Evolutionary conservation across 1,139 yeast genomes (phyloP), one percentile per base, ranked within the genome.

Genomic region (Taphrina flavorubra): DNA sequence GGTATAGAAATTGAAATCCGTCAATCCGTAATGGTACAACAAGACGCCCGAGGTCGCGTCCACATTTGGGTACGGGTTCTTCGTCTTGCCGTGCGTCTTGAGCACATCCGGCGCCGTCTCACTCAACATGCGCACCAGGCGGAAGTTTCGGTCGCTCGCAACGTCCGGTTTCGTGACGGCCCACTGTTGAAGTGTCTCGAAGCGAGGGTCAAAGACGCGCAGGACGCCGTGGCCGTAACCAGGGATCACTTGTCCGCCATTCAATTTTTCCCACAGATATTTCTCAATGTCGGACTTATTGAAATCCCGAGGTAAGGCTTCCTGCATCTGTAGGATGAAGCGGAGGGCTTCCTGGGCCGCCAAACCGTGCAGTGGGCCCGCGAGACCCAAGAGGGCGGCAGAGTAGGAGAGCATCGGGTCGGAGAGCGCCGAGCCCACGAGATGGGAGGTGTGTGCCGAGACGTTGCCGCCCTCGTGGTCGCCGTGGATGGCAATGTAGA

Each of bases 401-500:
- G 98, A 89, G 75, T 91, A 87, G 69, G 97, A 90, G 77, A 92
- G 85, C 87, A 84, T 92, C 79, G 98, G 98, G 71, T 97, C 92
- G 55, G 97, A 88, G 77, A 92, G 86, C 70, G 98, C 97, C 59
- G 97, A 90, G 77, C 97, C 98, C 74, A 92, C 98, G 81, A 92
- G 85, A 83, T 92, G 73, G 77, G 98, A 92, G 79, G 98, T 88
- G 85, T 92, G 98, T 71, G 98, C 98, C 72, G 97, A 90, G 74
- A 92, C 98, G 80, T 92, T 92, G 82, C 98, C 98, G 84, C 98
- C 98, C 84, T 92, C 98, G 84, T 92, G 98, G 81, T 92, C 98
- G 71, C 96, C 89, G 86, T 92, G 98, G 81, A 92, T 89, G 77
- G 97, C 90, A 80, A 92, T 85, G 87, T 92, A 92, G 78, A 92